Conservation (phyloP, 176 grass and related monocot genomes). For the Olyra latifolia region DNA sequence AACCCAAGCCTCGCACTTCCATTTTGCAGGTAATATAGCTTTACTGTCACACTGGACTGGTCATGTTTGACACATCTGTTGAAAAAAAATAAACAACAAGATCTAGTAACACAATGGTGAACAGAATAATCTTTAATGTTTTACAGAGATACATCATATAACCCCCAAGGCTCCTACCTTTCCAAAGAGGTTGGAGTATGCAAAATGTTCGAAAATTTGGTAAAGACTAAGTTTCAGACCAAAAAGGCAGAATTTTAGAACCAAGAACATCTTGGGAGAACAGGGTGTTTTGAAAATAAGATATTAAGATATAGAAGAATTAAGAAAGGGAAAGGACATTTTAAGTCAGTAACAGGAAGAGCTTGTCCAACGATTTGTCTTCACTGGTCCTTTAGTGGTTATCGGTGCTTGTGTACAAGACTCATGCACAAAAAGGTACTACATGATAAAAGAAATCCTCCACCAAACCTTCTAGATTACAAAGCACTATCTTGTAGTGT, state of each 20-base stretch:
- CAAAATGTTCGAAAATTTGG: not conserved
- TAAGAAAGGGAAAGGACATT: not conserved
- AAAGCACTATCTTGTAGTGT: not conserved
- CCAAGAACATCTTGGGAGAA: too few relatives aligned
- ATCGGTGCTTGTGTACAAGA: slow-evolving; percentile 3
- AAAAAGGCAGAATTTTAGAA: not conserved
- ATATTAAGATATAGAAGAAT: not conserved
- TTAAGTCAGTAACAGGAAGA: slow-evolving; percentile 23
- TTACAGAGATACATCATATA: not conserved
- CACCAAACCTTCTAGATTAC: not conserved
- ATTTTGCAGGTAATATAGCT: slow-evolving; percentile 96
- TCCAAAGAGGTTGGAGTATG: not conserved
- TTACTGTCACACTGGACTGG: slow-evolving; percentile 78
- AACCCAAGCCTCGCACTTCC: slow-evolving; percentile 97
- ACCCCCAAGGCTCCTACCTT: not conserved
- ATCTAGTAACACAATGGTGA: not conserved
- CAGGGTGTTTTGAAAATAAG: not conserved
- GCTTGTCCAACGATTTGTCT: not conserved
- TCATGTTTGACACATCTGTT: slow-evolving; percentile 87
- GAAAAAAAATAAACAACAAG: slow-evolving; percentile 29
- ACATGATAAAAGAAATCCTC: not conserved
- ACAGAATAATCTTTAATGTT: slow-evolving; percentile 18
- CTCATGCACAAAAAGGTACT: not conserved
- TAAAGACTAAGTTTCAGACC: not conserved
- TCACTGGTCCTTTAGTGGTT: not conserved